Evolutionary conservation across 83 land plant genomes (phyloP), one percentile per base, ranked within the genome.

Genomic region (Diphasiastrum complanatum): DNA sequence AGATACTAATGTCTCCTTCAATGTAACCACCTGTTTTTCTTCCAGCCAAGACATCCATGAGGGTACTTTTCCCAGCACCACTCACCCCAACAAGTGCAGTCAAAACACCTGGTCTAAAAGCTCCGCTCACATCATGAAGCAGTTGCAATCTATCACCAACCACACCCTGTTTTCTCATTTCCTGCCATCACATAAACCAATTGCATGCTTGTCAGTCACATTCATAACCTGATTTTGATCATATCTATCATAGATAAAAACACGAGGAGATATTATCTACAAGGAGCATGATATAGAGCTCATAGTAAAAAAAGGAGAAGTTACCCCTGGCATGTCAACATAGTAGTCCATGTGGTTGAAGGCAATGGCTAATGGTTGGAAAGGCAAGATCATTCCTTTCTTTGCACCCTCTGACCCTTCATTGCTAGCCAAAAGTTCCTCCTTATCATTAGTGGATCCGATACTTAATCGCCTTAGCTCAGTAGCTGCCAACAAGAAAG

Each of bases 241-340:
- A n/a, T 18, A n/a, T 5, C n/a, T 33, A 56, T 1, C 30, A 27
- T 20, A 33, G 3, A 2, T 16, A 33, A 4, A 2, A 33, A 23
- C 32, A 6, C 14, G 27, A 36, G 36, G 2, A 40, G 16, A 12
- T 34, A 29, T 61, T n/a, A 22, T 10, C 28, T 19, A 41, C 30
- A 41, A 19, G 25, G 24, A 35, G 31, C 48, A 40, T 24, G 26
- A 18, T 22, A 5, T 41, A 12, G 18, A 59, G 0, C 4, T 5
- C 8, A 61, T 61, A 3, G 4, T 14, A 61, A 23, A 25, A 14
- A 43, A 12, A 18, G n/a, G 0, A 5, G 23, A 20, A 61, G 48
- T 61, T 45, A 61, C 64, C 20, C 48, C 33, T 40, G 64, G 64
- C 64, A 61, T 61, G 64, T 61, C 48, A 0, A 61, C 64, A 61